Conservation (phyloP, 2,329 filamentous ascomycete species). For the Ceratocystis diversiconidia region DNA sequence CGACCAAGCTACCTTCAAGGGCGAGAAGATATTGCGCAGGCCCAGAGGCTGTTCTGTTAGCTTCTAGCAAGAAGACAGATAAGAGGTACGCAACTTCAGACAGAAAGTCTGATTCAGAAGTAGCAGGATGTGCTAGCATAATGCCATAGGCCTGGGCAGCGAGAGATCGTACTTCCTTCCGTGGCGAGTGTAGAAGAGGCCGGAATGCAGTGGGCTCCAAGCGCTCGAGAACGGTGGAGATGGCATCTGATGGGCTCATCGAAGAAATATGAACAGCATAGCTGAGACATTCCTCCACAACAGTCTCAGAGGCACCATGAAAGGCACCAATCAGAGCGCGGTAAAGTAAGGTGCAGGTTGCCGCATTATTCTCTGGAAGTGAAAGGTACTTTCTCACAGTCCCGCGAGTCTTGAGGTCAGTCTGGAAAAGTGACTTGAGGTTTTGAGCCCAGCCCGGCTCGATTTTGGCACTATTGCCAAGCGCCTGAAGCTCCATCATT, state of each 20-base stretch:
- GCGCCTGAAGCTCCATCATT: conserved; percentile 37
- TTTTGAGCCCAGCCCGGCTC: conserved; percentile 77
- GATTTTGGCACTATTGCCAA: conserved; percentile 37
- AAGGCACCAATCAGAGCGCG: conserved; percentile 24
- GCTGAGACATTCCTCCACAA: conserved; percentile 35
- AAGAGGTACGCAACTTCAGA: conserved; percentile 25
- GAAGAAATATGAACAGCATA: conserved; percentile 41
- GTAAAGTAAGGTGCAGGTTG: background rate
- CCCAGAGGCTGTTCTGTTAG: conserved; percentile 29
- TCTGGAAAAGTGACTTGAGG: conserved; percentile 57
- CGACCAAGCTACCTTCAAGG: conserved; percentile 34
- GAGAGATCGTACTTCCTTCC: conserved; percentile 49
- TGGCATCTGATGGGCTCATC: conserved; percentile 31
- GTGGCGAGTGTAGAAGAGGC: conserved; percentile 54
- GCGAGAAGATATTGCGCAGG: conserved; percentile 28
- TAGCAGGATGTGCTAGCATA: conserved; percentile 50
- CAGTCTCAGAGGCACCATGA: conserved; percentile 36
- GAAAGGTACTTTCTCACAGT: conserved; percentile 42
- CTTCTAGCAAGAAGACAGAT: conserved; percentile 31
- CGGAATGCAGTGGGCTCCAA: conserved; percentile 39
- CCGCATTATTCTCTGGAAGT: conserved; percentile 24
- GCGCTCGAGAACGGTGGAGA: background rate
- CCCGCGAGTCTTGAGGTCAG: conserved; percentile 50
- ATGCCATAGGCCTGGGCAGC: conserved; percentile 64
- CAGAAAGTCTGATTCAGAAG: conserved; percentile 25